These are phyloP conservation scores for Sphenostylis stenocarpa DNA, from an alignment of 306 rosid species.

Conservation along the genomic window DNA sequence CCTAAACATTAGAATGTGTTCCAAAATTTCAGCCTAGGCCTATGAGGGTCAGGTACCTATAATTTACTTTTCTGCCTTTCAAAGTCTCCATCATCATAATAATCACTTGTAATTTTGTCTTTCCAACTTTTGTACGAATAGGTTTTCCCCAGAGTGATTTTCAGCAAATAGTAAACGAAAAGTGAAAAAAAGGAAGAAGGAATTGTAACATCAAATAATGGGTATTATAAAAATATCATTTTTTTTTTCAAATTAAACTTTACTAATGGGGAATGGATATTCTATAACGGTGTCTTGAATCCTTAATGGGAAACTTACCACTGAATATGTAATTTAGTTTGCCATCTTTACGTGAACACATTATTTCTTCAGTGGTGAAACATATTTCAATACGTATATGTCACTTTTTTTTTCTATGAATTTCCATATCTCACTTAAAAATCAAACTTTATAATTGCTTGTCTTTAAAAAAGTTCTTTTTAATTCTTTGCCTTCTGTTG, in stretches of 20 bases:
- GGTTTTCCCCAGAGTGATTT: neutral
- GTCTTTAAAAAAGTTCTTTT: neutral
- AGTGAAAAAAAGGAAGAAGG: neutral
- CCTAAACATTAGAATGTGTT: slow-evolving; percentile 27
- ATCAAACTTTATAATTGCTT: neutral
- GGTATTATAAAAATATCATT: neutral
- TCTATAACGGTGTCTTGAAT: too few relatives aligned
- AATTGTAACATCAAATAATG: neutral
- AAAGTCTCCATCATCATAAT: slow-evolving; percentile 21
- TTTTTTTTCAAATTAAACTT: neutral
- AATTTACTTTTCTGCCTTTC: slow-evolving; percentile 15
- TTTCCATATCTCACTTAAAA: too few relatives aligned
- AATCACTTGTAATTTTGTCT: slow-evolving; percentile 2
- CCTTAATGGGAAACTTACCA: too few relatives aligned
- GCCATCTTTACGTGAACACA: neutral
- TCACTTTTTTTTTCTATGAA: too few relatives aligned
- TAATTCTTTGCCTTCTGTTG: neutral
- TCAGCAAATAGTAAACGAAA: neutral
- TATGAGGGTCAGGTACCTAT: slow-evolving; percentile 21
- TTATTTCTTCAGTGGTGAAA: neutral
- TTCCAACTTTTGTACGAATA: neutral
- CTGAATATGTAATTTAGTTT: too few relatives aligned
- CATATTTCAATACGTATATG: neutral
- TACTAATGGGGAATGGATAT: neutral
- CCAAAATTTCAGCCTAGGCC: slow-evolving; percentile 24